Evolutionary conservation across 805 yeast genomes (phyloP).

Genomic region (Citeromyces matritensis): DNA sequence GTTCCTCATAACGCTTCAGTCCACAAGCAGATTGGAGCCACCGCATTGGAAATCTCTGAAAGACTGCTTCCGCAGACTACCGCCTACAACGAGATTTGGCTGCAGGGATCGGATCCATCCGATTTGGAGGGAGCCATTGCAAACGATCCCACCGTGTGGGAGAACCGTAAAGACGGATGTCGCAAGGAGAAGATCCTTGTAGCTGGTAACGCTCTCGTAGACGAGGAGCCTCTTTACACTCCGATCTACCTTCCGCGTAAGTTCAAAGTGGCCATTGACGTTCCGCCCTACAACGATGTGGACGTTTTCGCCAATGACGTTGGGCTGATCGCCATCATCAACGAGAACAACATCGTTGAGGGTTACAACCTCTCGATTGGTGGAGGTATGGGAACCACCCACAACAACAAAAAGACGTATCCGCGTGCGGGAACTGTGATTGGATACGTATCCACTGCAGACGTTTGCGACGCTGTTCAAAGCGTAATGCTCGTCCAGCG

Average conservation of each 20-base stretch:
- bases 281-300: slow-evolving; percentile 93
- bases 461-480: slow-evolving; percentile 70
- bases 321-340: slow-evolving; percentile 80
- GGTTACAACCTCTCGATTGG: slow-evolving; percentile 90
- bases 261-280: slow-evolving; percentile 87
- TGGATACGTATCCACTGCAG: slow-evolving; percentile 58
- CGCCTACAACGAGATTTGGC: slow-evolving; percentile 95
- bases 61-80: slow-evolving; percentile 81
- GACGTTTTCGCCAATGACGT: slow-evolving; percentile 94
- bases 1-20: slow-evolving; percentile 72
- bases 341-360: slow-evolving; percentile 39
- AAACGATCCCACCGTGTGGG: slow-evolving; percentile 51
- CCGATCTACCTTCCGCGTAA: slow-evolving; percentile 78
- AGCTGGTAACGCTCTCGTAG: slow-evolving; percentile 72
- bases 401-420: slow-evolving; percentile 90
- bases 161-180: slow-evolving; percentile 59
- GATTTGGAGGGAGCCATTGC: slow-evolving; percentile 51
- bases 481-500: slow-evolving; percentile 89
- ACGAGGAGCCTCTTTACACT: slow-evolving; percentile 73
- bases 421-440: slow-evolving; percentile 87
- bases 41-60: slow-evolving; percentile 59
- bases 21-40: slow-evolving; percentile 56
- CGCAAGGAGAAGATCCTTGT: slow-evolving; percentile 69
- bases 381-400: slow-evolving; percentile 99
- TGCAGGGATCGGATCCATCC: slow-evolving; percentile 66